Percentiles rank a stretch among this genome's conserved stretches.
These are phyloP conservation scores for Glomus cerebriforme DNA, from an alignment of 192 early-diverging fungal genomes.

Conservation along the genomic window DNA sequence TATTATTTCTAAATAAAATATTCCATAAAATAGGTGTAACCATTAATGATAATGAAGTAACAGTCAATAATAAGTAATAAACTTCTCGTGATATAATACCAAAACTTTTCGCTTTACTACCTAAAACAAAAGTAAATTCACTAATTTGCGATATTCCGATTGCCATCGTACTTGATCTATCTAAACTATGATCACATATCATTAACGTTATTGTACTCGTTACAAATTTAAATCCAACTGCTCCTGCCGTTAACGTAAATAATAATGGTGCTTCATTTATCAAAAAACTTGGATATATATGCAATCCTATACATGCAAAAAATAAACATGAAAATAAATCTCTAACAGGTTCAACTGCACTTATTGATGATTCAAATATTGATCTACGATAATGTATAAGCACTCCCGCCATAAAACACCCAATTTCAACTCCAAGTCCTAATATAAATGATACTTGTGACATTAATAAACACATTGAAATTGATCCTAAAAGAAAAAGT, in stretches of 20 bases:
- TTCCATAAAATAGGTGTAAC: conserved; percentile 58
- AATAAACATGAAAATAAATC: conserved; percentile 60
- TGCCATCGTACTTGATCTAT: conserved; percentile 41
- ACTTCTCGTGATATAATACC: conserved; percentile 54
- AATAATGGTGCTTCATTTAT: conserved; percentile 50
- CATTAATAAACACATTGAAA: conserved; percentile 51
- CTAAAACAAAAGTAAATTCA: conserved; percentile 62
- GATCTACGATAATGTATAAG: conserved; percentile 49
- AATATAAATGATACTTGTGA: conserved; percentile 45
- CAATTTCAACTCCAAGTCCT: conserved; percentile 56
- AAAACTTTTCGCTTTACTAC: conserved; percentile 55
- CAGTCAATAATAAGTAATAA: conserved; percentile 56
- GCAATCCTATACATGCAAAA: conserved; percentile 61
- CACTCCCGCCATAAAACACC: conserved; percentile 62
- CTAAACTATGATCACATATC: conserved; percentile 42
- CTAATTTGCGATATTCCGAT: conserved; percentile 59
- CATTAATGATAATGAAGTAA: conserved; percentile 52
- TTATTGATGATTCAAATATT: conserved; percentile 41
- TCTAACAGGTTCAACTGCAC: conserved; percentile 48
- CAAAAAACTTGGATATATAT: conserved; percentile 61
- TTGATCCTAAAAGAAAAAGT: conserved; percentile 46
- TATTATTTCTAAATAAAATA: conserved; percentile 2
- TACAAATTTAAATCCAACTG: conserved; percentile 53
- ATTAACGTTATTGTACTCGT: conserved; percentile 41
- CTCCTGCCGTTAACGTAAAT: conserved; percentile 44